A percentile compares a stretch with the other conserved stretches of the same genome.
phyloP scores from a whole-genome alignment of 768 basidiomycete genomes.

The Lepiota venenata region DNA sequence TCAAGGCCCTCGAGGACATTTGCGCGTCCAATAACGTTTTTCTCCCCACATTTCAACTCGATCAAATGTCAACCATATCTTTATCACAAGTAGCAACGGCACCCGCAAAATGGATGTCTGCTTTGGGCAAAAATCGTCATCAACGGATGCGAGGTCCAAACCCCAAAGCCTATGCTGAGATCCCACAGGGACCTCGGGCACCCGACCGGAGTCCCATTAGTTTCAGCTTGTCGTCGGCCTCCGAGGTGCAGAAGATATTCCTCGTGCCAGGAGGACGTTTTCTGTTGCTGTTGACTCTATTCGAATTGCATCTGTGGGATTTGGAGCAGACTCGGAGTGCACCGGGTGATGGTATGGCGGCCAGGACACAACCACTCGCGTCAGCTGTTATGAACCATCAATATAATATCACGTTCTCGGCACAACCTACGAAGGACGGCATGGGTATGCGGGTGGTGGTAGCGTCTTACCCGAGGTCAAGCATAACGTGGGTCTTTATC shows the following conservation, averaged over 20 bases:
- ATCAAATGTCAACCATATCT: conserved; percentile 15
- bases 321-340: neutral
- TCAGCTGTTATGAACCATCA: neutral
- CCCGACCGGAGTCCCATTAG: neutral
- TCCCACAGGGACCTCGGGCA: neutral
- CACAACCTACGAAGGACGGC: conserved; percentile 2
- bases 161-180: neutral
- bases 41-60: conserved; percentile 16
- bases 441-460: conserved; percentile 4
- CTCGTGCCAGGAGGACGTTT: conserved; percentile 17
- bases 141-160: neutral
- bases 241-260: neutral
- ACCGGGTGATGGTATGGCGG: neutral
- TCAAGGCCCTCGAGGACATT: conserved; percentile 15
- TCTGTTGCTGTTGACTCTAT: conserved; percentile 2
- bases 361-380: neutral
- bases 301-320: conserved; percentile 4
- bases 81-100: conserved; percentile 15
- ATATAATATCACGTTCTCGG: neutral
- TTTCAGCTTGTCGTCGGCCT: neutral
- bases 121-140: neutral
- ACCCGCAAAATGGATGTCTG: conserved; percentile 10
- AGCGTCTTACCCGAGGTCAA: neutral
- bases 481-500: neutral
- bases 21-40: conserved; percentile 15